Base-by-base conservation (phyloP, 139 green algal genomes). In the Haematococcus sp. region DNA sequence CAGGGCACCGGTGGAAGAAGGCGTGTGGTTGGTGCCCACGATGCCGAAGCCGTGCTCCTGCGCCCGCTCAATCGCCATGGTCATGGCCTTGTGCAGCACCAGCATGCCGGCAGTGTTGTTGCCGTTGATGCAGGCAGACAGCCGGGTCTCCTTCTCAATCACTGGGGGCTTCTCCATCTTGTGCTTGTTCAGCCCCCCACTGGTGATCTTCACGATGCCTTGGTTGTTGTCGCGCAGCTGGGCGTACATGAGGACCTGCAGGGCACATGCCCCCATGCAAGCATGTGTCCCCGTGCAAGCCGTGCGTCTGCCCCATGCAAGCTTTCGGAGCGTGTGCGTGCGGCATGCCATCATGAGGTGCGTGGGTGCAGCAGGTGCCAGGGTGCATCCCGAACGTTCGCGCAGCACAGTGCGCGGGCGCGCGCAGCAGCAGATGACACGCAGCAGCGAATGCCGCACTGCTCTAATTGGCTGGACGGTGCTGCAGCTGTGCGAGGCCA, bases 221-320 rank as follows among this genome's bases (percentile, higher is more conserved):
- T 95, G 88, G 81, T 88, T 93, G 85, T 95, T 95, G 54, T 85
- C 88, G 11, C 90, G 80, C 56, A 95, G 77, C 75, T 95, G 90
- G 0, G 90, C 89, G 49, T 92, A 93, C 75, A 95, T 85, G 33
- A 95, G 73, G 0, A 93, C 89, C 86, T 94, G 76, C n/a, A n/a
- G n/a, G n/a, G n/a, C n/a, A n/a, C n/a, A n/a, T n/a, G n/a, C n/a
- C n/a, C n/a, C n/a, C n/a, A n/a, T n/a, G n/a, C n/a, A n/a, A n/a
- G n/a, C n/a, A n/a, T n/a, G n/a, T n/a, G 40, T 49, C 7, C 40
- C 7, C 40, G 40, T 49, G 40, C 40, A 49, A 11, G 7, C 40
- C 7, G 40, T 49, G 11, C 40, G 40, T n/a, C n/a, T n/a, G n/a
- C n/a, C n/a, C n/a, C n/a, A 31, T 63, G 20, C 19, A 63, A 20